Conservation (phyloP, 768 basidiomycete species). For the Suillus plorans region DNA sequence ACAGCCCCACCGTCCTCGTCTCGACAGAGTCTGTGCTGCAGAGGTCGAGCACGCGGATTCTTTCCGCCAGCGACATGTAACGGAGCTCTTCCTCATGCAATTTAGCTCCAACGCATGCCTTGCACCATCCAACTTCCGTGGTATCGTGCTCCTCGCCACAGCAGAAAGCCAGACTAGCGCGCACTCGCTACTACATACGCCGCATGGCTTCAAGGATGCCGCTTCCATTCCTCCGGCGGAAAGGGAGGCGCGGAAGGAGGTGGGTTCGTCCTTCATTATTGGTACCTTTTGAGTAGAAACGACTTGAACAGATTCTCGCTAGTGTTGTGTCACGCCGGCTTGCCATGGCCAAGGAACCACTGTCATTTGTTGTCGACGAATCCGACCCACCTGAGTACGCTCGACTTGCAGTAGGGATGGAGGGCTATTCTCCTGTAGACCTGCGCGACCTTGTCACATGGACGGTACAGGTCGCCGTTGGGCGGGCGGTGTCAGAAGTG, state of each 20-base stretch:
- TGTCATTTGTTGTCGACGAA: constrained; percentile 18
- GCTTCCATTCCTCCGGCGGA: constrained; percentile 73
- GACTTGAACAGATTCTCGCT: constrained; percentile 21
- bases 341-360: constrained; percentile 10
- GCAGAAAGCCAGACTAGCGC: constrained; percentile 65
- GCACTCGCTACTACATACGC: constrained; percentile 67
- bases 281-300: not conserved
- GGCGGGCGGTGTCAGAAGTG: constrained; percentile 47
- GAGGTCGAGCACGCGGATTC: constrained; percentile 94
- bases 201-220: constrained; percentile 81
- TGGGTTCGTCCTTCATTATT: constrained; percentile 31
- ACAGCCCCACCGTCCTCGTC: constrained; percentile 75
- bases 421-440: constrained; percentile 90
- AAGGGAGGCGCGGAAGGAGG: constrained; percentile 81
- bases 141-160: constrained; percentile 74
- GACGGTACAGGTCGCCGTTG: constrained; percentile 79
- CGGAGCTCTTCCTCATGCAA: constrained; percentile 70
- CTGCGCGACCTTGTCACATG: constrained; percentile 80
- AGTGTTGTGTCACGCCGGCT: constrained; percentile 15
- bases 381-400: constrained; percentile 67
- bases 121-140: constrained; percentile 55
- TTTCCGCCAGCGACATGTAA: constrained; percentile 75
- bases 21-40: constrained; percentile 74
- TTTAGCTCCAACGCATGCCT: constrained; percentile 57
- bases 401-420: constrained; percentile 78